phyloP scores from a whole-genome alignment of 2,329 filamentous ascomycete genomes.

The Chrysoporthe cubensis region DNA sequence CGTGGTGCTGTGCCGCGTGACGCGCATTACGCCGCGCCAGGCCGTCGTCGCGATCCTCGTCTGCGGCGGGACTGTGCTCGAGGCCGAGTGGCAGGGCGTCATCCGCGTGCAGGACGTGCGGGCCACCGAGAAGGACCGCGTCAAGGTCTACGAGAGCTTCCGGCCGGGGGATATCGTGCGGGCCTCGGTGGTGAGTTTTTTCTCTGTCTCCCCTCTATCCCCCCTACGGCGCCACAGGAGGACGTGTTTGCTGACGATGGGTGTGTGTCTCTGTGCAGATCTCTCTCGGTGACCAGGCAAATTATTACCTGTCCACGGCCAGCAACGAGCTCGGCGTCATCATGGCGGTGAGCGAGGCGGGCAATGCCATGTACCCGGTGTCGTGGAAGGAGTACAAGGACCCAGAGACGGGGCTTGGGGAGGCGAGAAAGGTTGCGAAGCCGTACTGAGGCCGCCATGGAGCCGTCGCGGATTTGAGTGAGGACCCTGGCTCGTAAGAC shows the following conservation, averaged over 20 bases:
- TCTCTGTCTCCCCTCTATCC: background rate
- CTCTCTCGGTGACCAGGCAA: constrained; percentile 88
- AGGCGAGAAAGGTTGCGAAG: constrained; percentile 91
- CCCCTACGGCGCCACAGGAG: too few species aligned
- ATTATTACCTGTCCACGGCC: constrained; percentile 93
- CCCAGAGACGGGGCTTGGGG: constrained; percentile 73
- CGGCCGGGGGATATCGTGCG: constrained; percentile 90
- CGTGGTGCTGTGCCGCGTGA: constrained; percentile 81
- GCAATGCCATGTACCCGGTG: constrained; percentile 89
- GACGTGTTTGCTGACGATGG: background rate
- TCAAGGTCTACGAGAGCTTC: constrained; percentile 89
- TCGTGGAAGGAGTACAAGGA: constrained; percentile 96
- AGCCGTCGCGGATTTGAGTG: background rate
- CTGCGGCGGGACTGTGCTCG: constrained; percentile 71
- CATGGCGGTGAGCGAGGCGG: constrained; percentile 85
- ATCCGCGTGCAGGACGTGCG: constrained; percentile 90
- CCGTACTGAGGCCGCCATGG: constrained; percentile 65
- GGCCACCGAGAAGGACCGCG: constrained; percentile 93
- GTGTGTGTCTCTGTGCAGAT: constrained; percentile 55
- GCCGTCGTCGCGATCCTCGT: constrained; percentile 86
- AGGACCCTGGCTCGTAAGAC: too few species aligned
- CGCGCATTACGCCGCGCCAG: constrained; percentile 82
- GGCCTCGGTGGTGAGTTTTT: constrained; percentile 72
- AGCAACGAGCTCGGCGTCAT: constrained; percentile 92
- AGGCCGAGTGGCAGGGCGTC: constrained; percentile 82